Evolutionary conservation across 495 filamentous ascomycete species (phyloP).

Genomic region (Tuber melanosporum): DNA sequence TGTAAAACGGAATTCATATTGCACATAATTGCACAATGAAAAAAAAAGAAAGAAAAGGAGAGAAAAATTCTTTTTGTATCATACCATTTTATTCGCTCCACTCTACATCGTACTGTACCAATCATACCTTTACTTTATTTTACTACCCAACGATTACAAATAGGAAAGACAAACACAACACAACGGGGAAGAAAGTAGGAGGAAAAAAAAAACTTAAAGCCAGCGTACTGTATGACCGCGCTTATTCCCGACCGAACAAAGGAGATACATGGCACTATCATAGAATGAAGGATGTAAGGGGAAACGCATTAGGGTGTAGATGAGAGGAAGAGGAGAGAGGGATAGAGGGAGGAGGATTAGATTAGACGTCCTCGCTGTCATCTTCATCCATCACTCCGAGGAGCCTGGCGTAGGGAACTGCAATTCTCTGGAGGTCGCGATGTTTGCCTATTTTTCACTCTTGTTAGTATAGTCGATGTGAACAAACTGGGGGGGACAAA

Average conservation of each 20-base stretch:
- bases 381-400: conserved; percentile 53
- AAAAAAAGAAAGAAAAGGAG: no score
- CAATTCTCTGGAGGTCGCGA: conserved; percentile 81
- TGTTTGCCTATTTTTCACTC: conserved; percentile 67
- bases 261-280: not conserved
- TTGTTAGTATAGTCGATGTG: conserved; percentile 39
- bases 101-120: not conserved
- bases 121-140: not conserved
- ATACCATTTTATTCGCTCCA: not conserved
- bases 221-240: not conserved
- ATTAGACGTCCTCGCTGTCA: conserved; percentile 39
- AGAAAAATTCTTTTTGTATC: not conserved
- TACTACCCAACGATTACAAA: not conserved
- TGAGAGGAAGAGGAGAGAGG: not conserved
- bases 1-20: not conserved
- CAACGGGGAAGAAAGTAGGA: not conserved
- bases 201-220: not conserved
- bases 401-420: conserved; percentile 78
- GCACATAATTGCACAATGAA: not conserved
- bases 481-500: conserved; percentile 48
- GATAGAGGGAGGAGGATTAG: not conserved
- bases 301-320: not conserved
- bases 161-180: not conserved
- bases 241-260: not conserved
- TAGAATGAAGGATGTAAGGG: not conserved